A percentile compares a stretch with the other conserved stretches of the same genome.
Evolutionary conservation across 2,329 filamentous ascomycete genomes (phyloP).

Genomic region (Epichloe glyceriae): DNA sequence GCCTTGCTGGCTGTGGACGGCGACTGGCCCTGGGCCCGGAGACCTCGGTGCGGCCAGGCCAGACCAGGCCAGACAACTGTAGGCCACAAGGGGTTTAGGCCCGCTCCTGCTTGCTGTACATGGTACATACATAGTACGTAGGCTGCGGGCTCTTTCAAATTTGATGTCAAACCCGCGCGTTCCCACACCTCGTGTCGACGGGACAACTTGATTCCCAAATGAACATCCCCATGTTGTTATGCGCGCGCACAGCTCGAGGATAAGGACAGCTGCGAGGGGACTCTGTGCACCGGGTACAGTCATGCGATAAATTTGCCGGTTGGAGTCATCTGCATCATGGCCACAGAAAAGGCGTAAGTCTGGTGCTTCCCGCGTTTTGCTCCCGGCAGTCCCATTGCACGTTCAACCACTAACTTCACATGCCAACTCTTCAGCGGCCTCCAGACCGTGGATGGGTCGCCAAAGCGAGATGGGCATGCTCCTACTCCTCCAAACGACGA

Average conservation of each 20-base stretch:
- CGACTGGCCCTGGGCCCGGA: neutral
- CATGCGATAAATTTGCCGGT: neutral
- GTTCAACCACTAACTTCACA: neutral
- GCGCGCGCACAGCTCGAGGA: neutral
- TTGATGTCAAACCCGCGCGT: too few relatives aligned
- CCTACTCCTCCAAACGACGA: neutral
- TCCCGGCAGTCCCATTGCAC: neutral
- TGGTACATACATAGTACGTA: too few relatives aligned
- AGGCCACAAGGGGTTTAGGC: neutral
- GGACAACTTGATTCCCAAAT: neutral
- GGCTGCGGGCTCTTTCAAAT: too few relatives aligned
- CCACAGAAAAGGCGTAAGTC: constrained; percentile 6
- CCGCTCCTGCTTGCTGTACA: neutral
- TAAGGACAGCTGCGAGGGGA: neutral
- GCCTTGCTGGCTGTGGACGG: constrained; percentile 20
- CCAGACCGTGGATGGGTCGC: neutral
- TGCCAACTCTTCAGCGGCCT: neutral
- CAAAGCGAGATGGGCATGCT: neutral
- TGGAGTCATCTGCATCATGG: constrained; percentile 3
- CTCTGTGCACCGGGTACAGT: neutral
- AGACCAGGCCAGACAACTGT: neutral
- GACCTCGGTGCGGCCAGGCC: neutral
- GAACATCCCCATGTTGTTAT: neutral
- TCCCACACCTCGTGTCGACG: neutral
- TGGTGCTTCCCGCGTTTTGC: neutral